These are phyloP conservation scores for Boletus subcaerulescens DNA, from an alignment of 768 basidiomycete genomes.

Conservation along the genomic window DNA sequence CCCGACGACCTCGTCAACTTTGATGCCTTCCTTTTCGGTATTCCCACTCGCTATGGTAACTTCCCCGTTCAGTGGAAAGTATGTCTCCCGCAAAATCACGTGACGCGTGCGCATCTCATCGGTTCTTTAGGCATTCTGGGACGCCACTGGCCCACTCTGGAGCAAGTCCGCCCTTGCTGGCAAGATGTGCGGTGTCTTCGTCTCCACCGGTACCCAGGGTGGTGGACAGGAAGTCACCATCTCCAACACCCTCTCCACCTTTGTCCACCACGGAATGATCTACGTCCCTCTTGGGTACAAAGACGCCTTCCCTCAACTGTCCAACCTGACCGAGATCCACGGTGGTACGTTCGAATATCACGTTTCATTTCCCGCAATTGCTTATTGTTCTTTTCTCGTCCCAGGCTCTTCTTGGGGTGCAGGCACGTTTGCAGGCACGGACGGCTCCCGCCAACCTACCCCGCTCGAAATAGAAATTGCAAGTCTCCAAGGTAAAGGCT, in stretches of 20 bases:
- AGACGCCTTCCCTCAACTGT: conserved; percentile 37
- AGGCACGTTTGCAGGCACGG: conserved; percentile 57
- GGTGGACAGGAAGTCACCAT: conserved; percentile 47
- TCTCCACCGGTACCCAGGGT: conserved; percentile 44
- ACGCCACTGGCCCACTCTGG: conserved; percentile 48
- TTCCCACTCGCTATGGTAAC: conserved; percentile 47
- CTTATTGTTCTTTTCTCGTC: not conserved
- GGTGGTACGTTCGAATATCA: conserved; percentile 36
- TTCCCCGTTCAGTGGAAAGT: conserved; percentile 59
- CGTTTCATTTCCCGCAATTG: not conserved
- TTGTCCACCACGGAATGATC: conserved; percentile 54
- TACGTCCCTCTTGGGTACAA: conserved; percentile 55
- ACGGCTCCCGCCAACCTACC: conserved; percentile 60
- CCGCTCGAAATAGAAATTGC: conserved; percentile 57
- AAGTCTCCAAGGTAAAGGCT: conserved; percentile 52
- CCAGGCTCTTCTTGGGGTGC: conserved; percentile 79
- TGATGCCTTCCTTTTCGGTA: conserved; percentile 45
- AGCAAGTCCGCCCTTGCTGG: conserved; percentile 39
- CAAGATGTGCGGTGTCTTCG: conserved; percentile 47
- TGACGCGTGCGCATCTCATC: conserved; percentile 20
- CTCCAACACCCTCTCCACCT: conserved; percentile 38
- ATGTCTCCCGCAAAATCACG: conserved; percentile 13
- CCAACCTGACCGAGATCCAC: conserved; percentile 42
- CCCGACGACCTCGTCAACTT: conserved; percentile 33
- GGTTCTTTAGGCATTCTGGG: conserved; percentile 41